Percentiles rank a stretch among this genome's conserved stretches.
These are phyloP conservation scores for Berberis vulgaris DNA, from an alignment of 164 flowering plant species.

Conservation along the genomic window DNA sequence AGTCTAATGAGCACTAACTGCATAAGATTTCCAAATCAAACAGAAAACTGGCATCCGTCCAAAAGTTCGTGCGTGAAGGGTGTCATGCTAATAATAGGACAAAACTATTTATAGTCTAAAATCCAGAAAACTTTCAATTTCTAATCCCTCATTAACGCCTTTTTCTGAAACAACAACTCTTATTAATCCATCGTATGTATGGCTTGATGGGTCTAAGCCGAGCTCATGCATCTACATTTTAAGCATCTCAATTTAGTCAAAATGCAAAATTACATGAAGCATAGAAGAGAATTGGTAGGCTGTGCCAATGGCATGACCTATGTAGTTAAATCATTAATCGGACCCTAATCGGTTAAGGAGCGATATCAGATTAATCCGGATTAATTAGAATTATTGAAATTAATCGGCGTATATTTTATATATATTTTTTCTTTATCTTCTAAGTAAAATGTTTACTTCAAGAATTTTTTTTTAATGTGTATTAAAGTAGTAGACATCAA, in stretches of 20 bases:
- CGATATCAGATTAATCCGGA: too few species aligned
- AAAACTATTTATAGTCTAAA: too few species aligned
- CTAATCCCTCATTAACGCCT: conserved; percentile 38
- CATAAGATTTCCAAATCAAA: neutral
- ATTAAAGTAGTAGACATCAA: too few species aligned
- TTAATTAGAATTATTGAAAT: neutral
- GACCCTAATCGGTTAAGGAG: too few species aligned
- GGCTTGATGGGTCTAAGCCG: conserved; percentile 59
- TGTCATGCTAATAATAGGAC: too few species aligned
- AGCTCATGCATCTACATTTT: conserved; percentile 58
- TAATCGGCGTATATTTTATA: too few species aligned
- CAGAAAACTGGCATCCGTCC: neutral
- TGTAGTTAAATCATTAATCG: too few species aligned
- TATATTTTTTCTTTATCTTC: too few species aligned
- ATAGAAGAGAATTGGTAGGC: neutral
- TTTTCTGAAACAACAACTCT: conserved; percentile 39
- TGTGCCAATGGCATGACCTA: neutral
- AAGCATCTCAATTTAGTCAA: conserved; percentile 1
- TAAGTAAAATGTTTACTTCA: too few species aligned
- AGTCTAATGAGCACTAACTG: neutral
- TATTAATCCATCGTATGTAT: conserved; percentile 52
- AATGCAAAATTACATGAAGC: neutral
- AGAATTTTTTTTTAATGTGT: too few species aligned
- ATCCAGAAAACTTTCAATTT: conserved; percentile 38
- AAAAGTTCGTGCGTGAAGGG: too few species aligned